Evolutionary conservation across 1,284 basidiomycete genomes (phyloP).

Genomic region (Cryptococcus hybrid): DNA sequence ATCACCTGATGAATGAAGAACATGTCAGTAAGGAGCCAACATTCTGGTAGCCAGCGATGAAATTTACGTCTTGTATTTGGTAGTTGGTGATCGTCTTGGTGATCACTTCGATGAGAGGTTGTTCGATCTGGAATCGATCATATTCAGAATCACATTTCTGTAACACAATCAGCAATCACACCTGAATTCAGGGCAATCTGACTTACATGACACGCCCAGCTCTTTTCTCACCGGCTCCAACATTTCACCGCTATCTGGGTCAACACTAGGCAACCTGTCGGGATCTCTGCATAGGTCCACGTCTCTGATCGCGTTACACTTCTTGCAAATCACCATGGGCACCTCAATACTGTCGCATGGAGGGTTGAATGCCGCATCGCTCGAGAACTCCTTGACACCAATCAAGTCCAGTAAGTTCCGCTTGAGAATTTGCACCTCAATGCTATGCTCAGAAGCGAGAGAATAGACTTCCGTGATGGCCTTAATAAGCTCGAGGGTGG

Average conservation of each 20-base stretch:
- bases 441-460: constrained; percentile 71
- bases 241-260: constrained; percentile 33
- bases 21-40: not conserved
- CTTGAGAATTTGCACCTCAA: constrained; percentile 85
- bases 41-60: constrained; percentile 30
- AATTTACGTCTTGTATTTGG: constrained; percentile 76
- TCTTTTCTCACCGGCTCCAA: constrained; percentile 48
- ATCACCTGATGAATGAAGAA: constrained; percentile 28
- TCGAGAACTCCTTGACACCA: constrained; percentile 82
- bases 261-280: constrained; percentile 64
- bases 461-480: constrained; percentile 77
- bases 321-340: constrained; percentile 82
- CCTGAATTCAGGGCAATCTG: too few relatives aligned
- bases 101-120: constrained; percentile 75
- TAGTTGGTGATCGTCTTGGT: constrained; percentile 70
- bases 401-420: constrained; percentile 88
- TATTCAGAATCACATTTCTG: constrained; percentile 78
- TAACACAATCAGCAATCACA: too few relatives aligned
- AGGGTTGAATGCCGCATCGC: constrained; percentile 80
- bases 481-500: constrained; percentile 88
- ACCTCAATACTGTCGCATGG: constrained; percentile 90
- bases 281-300: constrained; percentile 95
- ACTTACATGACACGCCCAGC: constrained; percentile 50
- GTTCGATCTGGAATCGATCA: constrained; percentile 81
- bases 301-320: constrained; percentile 85